Evolutionary conservation across 192 early-diverging fungal species (phyloP).

Genomic region (Coemansia javaensis): DNA sequence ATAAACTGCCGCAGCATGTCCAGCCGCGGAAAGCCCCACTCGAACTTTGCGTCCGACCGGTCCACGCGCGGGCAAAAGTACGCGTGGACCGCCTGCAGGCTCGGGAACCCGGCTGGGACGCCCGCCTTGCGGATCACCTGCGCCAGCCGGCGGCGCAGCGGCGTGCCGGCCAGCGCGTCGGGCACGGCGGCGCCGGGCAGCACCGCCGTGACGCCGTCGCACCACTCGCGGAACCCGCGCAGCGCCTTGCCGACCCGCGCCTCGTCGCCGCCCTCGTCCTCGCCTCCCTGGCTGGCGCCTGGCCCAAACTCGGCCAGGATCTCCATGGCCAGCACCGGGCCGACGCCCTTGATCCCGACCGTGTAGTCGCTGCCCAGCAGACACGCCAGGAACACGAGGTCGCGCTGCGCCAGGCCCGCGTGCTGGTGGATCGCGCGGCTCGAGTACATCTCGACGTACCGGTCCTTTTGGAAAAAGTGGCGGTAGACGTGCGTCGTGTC

Average conservation of each 20-base stretch:
- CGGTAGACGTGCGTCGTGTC: conserved; percentile 63
- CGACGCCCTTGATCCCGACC: conserved; percentile 79
- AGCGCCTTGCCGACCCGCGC: conserved; percentile 25
- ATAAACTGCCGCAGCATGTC: conserved; percentile 51
- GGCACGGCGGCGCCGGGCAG: conserved; percentile 38
- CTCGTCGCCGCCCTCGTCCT: conserved; percentile 6
- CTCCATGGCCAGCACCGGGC: conserved; percentile 85
- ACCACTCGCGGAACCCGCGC: conserved; percentile 30
- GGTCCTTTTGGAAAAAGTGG: conserved; percentile 89
- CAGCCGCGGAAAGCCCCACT: conserved; percentile 47
- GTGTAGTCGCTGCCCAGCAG: conserved; percentile 98
- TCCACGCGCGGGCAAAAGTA: conserved; percentile 75
- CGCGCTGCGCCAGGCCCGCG: conserved; percentile 63
- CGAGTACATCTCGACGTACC: conserved; percentile 83
- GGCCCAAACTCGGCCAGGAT: conserved; percentile 71
- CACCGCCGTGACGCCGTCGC: conserved; percentile 38
- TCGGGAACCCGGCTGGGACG: conserved; percentile 76
- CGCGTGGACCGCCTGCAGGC: conserved; percentile 66
- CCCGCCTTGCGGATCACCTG: conserved; percentile 61
- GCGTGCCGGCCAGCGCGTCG: conserved; percentile 25
- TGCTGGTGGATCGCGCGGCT: conserved; percentile 58
- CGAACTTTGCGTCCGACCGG: conserved; percentile 15
- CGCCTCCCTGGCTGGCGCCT: conserved; percentile 8
- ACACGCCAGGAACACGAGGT: conserved; percentile 79
- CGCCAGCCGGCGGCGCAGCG: conserved; percentile 41